A percentile compares a stretch with the other conserved stretches of the same genome.
Conservation (phyloP, 1,284 basidiomycete genomes). For the Cyathus pygmaeus region DNA sequence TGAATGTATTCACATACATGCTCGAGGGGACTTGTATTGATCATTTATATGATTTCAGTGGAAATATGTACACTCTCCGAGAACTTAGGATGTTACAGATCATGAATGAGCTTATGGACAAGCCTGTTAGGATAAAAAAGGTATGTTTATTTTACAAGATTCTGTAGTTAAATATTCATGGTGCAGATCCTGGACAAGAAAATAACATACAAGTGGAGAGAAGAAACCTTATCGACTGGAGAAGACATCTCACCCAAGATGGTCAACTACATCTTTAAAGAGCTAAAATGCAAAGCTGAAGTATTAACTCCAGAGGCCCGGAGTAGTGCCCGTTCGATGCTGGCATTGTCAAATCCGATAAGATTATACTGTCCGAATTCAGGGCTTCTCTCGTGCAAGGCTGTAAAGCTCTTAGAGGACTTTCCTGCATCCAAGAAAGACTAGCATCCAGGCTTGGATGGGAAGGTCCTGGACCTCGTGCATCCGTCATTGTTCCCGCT, state of each 20-base stretch:
- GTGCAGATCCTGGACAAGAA: constrained; percentile 12
- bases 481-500: constrained; percentile 54
- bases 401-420: constrained; percentile 33
- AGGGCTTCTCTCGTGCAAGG: constrained; percentile 6
- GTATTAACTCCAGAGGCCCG: constrained; percentile 8
- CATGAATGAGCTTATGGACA: constrained; percentile 31
- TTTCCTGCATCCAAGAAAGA: constrained; percentile 45
- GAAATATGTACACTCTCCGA: constrained; percentile 17
- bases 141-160: constrained; percentile 4
- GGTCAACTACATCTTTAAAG: constrained; percentile 26
- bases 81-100: constrained; percentile 35
- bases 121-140: constrained; percentile 28
- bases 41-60: too few relatives aligned
- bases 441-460: constrained; percentile 52
- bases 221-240: constrained; percentile 15
- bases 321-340: constrained; percentile 6
- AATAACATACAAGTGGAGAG: constrained; percentile 26
- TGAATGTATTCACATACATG: too few relatives aligned
- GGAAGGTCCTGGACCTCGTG: constrained; percentile 53
- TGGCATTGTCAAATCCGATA: constrained; percentile 17
- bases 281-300: constrained; percentile 24
- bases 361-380: constrained; percentile 7
- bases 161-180: not conserved
- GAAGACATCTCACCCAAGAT: constrained; percentile 22
- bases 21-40: too few relatives aligned